Evolutionary conservation across 371 early-diverging fungal species (phyloP), one percentile per base, ranked within the genome.

Genomic region (Apophysomyces variabilis): DNA sequence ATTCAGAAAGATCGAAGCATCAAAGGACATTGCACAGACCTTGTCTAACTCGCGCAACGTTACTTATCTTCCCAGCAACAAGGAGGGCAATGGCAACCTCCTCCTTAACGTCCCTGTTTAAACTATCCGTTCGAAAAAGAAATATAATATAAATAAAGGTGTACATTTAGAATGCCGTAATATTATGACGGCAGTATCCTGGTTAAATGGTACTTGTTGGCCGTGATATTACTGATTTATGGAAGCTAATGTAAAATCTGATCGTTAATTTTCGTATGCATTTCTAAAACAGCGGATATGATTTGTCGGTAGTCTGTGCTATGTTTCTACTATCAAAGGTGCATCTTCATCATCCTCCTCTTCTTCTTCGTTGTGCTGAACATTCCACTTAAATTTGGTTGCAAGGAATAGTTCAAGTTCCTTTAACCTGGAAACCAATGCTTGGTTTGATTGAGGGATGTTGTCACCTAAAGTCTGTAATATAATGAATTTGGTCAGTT

Each of bases 1-100:
- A 77, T 90, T 99, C 75, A 93, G 99, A 79, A 90, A 96, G 70
- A 97, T 99, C 68, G 99, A 99, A 75, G 97, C 99, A 21, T 88
- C 94, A 67, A 95, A 93, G 83, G 98, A 98, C 38, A 98, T 99
- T 75, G 97, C 99, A n/a, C 79, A 77, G 45, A 96, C 95, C 14
- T 84, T 99, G 69, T 82, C 94, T 54, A 79, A 85, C 38, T 85
- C 96, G 39, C 82, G 88, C 66, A 95, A 93, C 72, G 94, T 98
- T 58, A 95, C 97, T 5, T 99, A 97, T 72, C 84, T 99, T 71
- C 99, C 99, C 38, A 77, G 73, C 61, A 77, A 77, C 63, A 73
- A 74, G 41, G 67, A 76, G 6, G 78, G 79, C 41, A 77, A 78
- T 38, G 77, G 75, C 68, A 87, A 87, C 71, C 60, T 90, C 70